Evolutionary conservation across 73 alveolate species (phyloP), one percentile per base, ranked within the genome.

Genomic region (Paramecium octaurelia): DNA sequence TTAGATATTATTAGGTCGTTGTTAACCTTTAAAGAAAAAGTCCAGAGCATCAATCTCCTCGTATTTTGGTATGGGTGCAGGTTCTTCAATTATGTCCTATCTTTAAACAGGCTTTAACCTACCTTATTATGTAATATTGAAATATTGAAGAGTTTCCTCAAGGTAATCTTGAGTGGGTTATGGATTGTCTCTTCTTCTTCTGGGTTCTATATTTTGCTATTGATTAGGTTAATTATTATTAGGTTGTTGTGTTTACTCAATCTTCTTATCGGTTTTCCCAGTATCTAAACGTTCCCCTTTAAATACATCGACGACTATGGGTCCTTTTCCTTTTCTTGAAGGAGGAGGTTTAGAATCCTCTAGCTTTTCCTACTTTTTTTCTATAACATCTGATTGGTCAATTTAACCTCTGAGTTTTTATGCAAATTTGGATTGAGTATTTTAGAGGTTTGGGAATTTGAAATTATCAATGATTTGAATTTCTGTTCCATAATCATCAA

Each of bases 51-150:
- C 91, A 6, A 24, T n/a, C 44, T 80, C 91, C 20, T 73, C 87
- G 20, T 35, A 36, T 36, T 73, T 36, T 14, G 57, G 59, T 36
- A 34, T 14, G 5, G 87, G 87, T 35, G 59, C 36, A 40, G 64
- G 59, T 21, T 60, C 85, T 24, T 87, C 60, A 60, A 87, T 73
- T 0, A 64, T 83, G 6, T 92, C 64, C 14, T 83, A 95, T 38
- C 97, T 71, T 29, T 87, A 68, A 58, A 86, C 94, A 1, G 94
- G 92, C 23, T 86, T 83, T 31, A 95, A 94, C 84, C 99, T 93
- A 12, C 99, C 97, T 91, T 86, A 73, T 90, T 97, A 93, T 9
- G 99, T 97, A 1, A 95, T 93, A 86, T 96, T 94, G 77, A 97
- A 97, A 86, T 91, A 96, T 87, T 97, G 96, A 31, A 97, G 94